Base-by-base conservation (phyloP, 768 basidiomycete genomes). In the Sarcodon aspratus region DNA sequence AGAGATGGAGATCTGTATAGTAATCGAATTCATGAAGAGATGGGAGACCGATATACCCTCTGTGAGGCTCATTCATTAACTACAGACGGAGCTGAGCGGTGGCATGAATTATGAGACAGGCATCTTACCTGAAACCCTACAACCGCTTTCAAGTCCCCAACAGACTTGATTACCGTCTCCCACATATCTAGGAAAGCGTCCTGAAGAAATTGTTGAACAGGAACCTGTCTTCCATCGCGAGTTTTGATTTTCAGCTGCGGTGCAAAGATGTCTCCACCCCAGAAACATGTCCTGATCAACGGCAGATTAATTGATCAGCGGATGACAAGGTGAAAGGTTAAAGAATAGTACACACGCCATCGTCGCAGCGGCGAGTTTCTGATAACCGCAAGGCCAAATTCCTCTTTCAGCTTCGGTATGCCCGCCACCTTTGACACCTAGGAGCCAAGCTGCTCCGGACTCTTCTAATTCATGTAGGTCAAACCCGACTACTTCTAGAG, bases 61-160 rank as follows among this genome's bases (percentile, higher is more conserved):
- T 73, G 66, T 99, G 93, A 0, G 93, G 93, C 64, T 96, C 93
- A 55, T 97, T 96, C 75, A 95, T 82, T 62, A 92, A 77, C 90
- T 94, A 54, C 9, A 17, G 21, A 33, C 32, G 17, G 6, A 31
- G 27, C 12, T 27, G 9, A 36, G 50, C 36, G 48, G 27, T 6
- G 27, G 17, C 3, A 17, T 37, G 5, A 49, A 7, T 11, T 33
- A 38, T 21, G 33, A 27, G n/a, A 18, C 17, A 33, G 48, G 18
- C 15, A n/a, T 52, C 66, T 44, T 55, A 92, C 93, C 76, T 97
- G 87, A 50, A 95, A 93, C 0, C 95, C 95, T 17, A 95, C 58
- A 1, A 98, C 85, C 1, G 79, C 81, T 12, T 88, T 80, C 32
- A 94, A 61, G 52, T 80, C 78, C 3, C 82, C 85, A 2, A 97